Conservation (phyloP, 352 stramenopile species). For the Phytophthora pistaciae region DNA sequence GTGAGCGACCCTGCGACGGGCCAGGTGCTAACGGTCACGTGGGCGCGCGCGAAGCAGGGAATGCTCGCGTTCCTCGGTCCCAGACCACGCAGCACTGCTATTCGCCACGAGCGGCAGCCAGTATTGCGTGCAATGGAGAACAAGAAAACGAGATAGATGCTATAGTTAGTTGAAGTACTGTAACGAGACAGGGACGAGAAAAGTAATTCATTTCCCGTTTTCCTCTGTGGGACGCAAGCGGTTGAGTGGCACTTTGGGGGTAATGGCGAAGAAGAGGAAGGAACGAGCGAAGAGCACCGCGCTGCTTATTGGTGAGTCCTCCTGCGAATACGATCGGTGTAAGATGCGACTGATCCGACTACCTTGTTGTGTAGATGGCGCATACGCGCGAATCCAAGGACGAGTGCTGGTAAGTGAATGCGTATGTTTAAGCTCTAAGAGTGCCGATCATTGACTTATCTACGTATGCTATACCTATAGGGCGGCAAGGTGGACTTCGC, state of each 20-base stretch:
- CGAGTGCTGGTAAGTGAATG: constrained; percentile 8
- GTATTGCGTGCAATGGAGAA: constrained; percentile 1
- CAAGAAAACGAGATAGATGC: constrained; percentile 28
- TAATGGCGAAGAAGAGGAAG: constrained; percentile 4
- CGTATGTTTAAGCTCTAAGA: background rate
- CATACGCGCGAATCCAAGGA: constrained; percentile 27
- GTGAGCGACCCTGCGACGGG: constrained; percentile 21
- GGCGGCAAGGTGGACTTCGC: constrained; percentile 59
- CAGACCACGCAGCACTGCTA: constrained; percentile 25
- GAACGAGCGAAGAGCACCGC: constrained; percentile 1
- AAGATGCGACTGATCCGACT: background rate
- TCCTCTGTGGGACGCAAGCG: background rate
- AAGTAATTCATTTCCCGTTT: background rate
- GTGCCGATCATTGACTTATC: background rate
- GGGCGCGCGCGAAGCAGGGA: constrained; percentile 24
- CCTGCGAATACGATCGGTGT: background rate
- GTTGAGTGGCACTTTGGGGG: background rate
- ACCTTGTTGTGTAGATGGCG: constrained; percentile 18
- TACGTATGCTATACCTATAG: constrained; percentile 26
- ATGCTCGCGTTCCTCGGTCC: constrained; percentile 31
- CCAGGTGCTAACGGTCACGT: constrained; percentile 24
- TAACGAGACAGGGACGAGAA: background rate
- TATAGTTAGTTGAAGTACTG: constrained; percentile 1
- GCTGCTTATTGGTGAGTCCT: constrained; percentile 16
- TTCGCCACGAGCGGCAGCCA: constrained; percentile 19